phyloP scores from a whole-genome alignment of 192 early-diverging fungal genomes.

The Nowakowskiella sp. region DNA sequence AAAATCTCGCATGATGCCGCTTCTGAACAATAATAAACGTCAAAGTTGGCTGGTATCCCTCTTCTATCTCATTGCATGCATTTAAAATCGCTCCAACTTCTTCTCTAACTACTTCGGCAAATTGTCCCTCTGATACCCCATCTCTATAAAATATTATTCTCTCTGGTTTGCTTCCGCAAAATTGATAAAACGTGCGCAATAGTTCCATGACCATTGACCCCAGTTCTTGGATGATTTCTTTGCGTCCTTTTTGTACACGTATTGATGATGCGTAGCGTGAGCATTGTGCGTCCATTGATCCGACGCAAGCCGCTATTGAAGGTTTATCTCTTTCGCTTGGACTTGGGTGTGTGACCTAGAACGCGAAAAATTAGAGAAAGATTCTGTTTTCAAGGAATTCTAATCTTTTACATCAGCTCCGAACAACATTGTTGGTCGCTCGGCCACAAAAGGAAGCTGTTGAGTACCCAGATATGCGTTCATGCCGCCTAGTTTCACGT shows the following conservation, averaged over 20 bases:
- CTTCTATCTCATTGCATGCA: constrained; percentile 39
- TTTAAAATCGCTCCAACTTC: constrained; percentile 55
- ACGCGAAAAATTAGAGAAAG: not conserved
- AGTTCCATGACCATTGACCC: constrained; percentile 9
- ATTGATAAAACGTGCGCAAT: constrained; percentile 4
- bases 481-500: constrained; percentile 67
- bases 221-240: constrained; percentile 12
- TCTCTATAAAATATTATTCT: constrained; percentile 30
- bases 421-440: constrained; percentile 55
- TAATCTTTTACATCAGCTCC: constrained; percentile 63
- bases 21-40: constrained; percentile 68
- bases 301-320: constrained; percentile 12
- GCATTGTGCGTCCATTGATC: constrained; percentile 8
- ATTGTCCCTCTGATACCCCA: constrained; percentile 75
- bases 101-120: constrained; percentile 45
- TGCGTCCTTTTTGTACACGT: constrained; percentile 5
- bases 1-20: constrained; percentile 59
- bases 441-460: constrained; percentile 48
- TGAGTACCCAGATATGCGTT: constrained; percentile 40
- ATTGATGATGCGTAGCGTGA: constrained; percentile 7
- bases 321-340: not conserved
- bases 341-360: not conserved
- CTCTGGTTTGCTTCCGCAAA: constrained; percentile 2
- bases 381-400: not conserved
- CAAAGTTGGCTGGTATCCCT: constrained; percentile 51